These are phyloP conservation scores for Ajuga chamaepitys DNA, from an alignment of 257 asterid genomes.

Conservation along the genomic window DNA sequence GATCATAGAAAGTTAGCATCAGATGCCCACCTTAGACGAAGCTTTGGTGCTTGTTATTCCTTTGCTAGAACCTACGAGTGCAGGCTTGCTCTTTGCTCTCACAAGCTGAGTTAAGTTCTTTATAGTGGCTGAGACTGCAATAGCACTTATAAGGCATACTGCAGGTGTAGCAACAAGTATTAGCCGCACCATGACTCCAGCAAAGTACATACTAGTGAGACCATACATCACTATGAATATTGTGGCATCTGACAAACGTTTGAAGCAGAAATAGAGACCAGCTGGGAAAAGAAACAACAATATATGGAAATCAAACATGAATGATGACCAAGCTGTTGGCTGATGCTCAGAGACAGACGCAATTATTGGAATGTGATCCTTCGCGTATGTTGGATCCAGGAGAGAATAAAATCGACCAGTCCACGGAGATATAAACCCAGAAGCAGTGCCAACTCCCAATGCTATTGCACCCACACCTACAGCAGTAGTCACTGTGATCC, in stretches of 20 bases:
- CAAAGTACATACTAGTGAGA: slow-evolving; percentile 97
- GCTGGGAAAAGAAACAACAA: slow-evolving; percentile 89
- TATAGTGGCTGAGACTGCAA: slow-evolving; percentile 94
- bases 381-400: slow-evolving; percentile 95
- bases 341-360: slow-evolving; percentile 99
- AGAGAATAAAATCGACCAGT: slow-evolving; percentile 98
- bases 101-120: slow-evolving; percentile 86
- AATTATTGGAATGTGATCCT: slow-evolving; percentile 95
- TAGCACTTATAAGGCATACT: slow-evolving; percentile 92
- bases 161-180: slow-evolving; percentile 99
- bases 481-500: slow-evolving; percentile 77
- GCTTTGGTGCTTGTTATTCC: slow-evolving; percentile 65
- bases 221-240: slow-evolving; percentile 97
- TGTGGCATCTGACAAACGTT: slow-evolving; percentile 89
- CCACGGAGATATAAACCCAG: slow-evolving; percentile 98
- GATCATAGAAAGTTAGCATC: slow-evolving; percentile 1
- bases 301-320: slow-evolving; percentile 97
- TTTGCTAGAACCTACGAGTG: slow-evolving; percentile 51
- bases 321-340: slow-evolving; percentile 99
- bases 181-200: slow-evolving; percentile 99
- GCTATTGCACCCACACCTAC: slow-evolving; percentile 76
- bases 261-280: slow-evolving; percentile 98
- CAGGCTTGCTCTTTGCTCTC: slow-evolving; percentile 60
- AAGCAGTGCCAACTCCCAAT: slow-evolving; percentile 93
- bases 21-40: slow-evolving; percentile 64